phyloP scores from a whole-genome alignment of 1,284 basidiomycete species.

The Apiotrichum siamense region DNA sequence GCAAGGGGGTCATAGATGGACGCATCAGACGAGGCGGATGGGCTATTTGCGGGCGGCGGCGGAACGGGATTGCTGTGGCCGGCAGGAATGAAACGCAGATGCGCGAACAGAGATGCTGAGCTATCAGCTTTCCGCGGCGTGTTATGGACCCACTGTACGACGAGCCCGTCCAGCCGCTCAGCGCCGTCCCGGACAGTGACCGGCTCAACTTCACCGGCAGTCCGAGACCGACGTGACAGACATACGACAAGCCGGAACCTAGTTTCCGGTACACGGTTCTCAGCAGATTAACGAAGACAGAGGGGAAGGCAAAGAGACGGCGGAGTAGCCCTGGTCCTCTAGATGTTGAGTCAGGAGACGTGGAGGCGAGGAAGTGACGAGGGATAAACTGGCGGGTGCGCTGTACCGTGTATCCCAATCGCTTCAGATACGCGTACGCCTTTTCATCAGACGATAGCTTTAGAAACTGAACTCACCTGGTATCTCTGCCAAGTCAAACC shows the following conservation, averaged over 20 bases:
- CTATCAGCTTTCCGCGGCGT: too few species aligned
- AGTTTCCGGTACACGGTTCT: background rate
- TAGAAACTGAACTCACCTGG: slow-evolving; percentile 57
- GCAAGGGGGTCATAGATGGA: slow-evolving; percentile 25
- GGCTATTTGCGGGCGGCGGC: slow-evolving; percentile 42
- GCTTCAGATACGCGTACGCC: slow-evolving; percentile 87
- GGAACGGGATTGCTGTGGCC: slow-evolving; percentile 48
- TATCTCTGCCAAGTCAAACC: slow-evolving; percentile 75
- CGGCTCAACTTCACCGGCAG: background rate
- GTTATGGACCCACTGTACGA: slow-evolving; percentile 25
- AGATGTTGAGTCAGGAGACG: background rate
- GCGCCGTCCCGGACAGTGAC: background rate
- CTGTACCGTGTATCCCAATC: slow-evolving; percentile 83
- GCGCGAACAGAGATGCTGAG: slow-evolving; percentile 62
- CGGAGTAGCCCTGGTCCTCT: background rate
- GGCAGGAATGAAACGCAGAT: slow-evolving; percentile 67
- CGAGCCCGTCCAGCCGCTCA: slow-evolving; percentile 12
- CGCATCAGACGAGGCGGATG: slow-evolving; percentile 8
- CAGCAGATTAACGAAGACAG: background rate
- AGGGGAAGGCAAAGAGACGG: background rate
- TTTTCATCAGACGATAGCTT: slow-evolving; percentile 36
- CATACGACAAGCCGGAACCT: background rate
- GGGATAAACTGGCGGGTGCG: slow-evolving; percentile 50
- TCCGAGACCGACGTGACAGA: slow-evolving; percentile 13
- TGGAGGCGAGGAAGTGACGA: slow-evolving; percentile 18